phyloP scores from a whole-genome alignment of 257 asterid genomes.

The Cruciata laevipes region DNA sequence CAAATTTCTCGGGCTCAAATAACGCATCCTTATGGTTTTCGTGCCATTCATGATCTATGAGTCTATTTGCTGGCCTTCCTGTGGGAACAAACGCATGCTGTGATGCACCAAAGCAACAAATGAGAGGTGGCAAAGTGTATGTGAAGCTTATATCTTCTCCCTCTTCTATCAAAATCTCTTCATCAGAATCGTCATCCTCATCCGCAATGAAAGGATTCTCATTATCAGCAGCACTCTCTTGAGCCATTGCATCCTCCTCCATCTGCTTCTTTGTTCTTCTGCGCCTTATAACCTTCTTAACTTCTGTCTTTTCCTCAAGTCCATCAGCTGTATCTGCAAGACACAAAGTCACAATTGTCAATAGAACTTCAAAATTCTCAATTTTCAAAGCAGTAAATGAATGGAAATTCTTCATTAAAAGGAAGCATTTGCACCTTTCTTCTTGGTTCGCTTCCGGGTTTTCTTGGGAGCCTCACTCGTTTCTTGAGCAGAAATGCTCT shows the following conservation, averaged over 20 bases:
- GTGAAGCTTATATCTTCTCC: conserved; percentile 87
- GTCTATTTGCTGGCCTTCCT: conserved; percentile 75
- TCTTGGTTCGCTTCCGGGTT: conserved; percentile 38
- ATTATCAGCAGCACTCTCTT: conserved; percentile 40
- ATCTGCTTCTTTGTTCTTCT: conserved; percentile 53
- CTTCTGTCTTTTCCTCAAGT: conserved; percentile 38
- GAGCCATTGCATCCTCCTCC: conserved; percentile 31
- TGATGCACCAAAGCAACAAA: conserved; percentile 89
- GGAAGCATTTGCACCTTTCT: conserved; percentile 45
- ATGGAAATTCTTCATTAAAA: neutral
- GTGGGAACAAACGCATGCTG: conserved; percentile 80
- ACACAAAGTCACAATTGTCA: conserved; percentile 17
- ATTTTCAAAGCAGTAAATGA: conserved; percentile 5
- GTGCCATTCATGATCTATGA: conserved; percentile 65
- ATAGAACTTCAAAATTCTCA: neutral
- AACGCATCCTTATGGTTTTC: conserved; percentile 57
- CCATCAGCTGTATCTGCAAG: conserved; percentile 41
- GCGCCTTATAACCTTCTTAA: conserved; percentile 45
- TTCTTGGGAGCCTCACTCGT: conserved; percentile 35
- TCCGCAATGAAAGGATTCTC: conserved; percentile 27
- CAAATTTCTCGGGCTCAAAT: conserved; percentile 75
- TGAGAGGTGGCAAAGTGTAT: conserved; percentile 95
- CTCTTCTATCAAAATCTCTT: conserved; percentile 50
- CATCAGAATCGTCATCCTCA: conserved; percentile 42
- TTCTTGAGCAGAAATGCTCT: conserved; percentile 24